Evolutionary conservation across 768 basidiomycete genomes (phyloP), one percentile per base, ranked within the genome.

Genomic region (Suillus lakei): DNA sequence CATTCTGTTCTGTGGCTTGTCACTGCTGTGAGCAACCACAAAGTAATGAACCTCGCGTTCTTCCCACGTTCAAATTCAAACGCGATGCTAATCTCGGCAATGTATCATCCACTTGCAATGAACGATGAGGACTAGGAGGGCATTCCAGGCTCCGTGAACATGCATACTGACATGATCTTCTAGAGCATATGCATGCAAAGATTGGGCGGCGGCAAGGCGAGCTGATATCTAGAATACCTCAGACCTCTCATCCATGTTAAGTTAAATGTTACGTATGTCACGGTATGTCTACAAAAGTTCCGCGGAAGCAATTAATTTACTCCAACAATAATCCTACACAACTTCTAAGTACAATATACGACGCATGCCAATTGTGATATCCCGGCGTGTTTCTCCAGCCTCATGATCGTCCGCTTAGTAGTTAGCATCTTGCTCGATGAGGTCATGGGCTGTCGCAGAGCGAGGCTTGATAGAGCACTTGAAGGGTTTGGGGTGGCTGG

Each of bases 1-100:
- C 70, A 76, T 76, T 54, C 53, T 54, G 21, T 54, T n/a, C 21
- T 34, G 32, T 54, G 53, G 32, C 30, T 34, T 34, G 30, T 34
- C 32, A 32, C 30, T 54, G 21, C 5, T 13, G 21, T 1, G 30
- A 34, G 53, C 53, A 54, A 54, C 53, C 32, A 54, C 53, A 54
- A 54, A 54, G 53, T 54, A 54, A 54, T 32, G 4, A 50, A 50
- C 1, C 39, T 39, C 53, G 53, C 53, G 34, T 34, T 54, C 53
- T 54, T 54, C 53, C 21, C 53, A 54, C 53, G 53, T 30, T n/a
- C n/a, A n/a, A n/a, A n/a, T n/a, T n/a, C n/a, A n/a, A 16, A 43
- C 43, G 9, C 41, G 36, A 8, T 34, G 32, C 32, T 34, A 34
- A n/a, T n/a, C n/a, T n/a, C n/a, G n/a, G n/a, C n/a, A n/a, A n/a